Base-by-base conservation (phyloP, 2,329 filamentous ascomycete genomes). In the Fusarium secorum region DNA sequence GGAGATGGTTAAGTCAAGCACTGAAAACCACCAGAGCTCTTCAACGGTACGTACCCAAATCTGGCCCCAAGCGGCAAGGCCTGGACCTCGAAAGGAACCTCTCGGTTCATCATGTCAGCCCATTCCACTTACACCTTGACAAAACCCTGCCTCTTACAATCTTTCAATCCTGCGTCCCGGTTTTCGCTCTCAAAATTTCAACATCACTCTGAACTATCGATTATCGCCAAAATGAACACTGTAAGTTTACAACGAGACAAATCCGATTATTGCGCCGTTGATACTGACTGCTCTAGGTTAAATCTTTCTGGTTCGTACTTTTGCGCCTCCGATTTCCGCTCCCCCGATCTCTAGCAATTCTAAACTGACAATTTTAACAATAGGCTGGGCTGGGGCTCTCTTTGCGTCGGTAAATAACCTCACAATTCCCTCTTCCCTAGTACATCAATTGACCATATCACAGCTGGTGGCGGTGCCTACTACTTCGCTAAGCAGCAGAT, bases 401-500 rank as follows among this genome's bases (percentile, higher is more conserved):
- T 98, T 59, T 96, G 95, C 79, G 86, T 92, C 75, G 94, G 92
- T 94, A 88, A 65, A 89, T 24, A 26, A 26, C 7, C 17, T 14
- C 17, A 22, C n/a, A 32, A 42, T 22, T 24, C 20, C 39, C 41
- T 54, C 53, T 46, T 24, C 28, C 48, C 57, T 17, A 15, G 5
- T 35, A 35, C 63, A 60, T 66, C 35, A 74, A 66, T 66, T 75
- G 69, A 68, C 64, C 33, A 48, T 60, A 24, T 58, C 33, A 57
- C 78, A 94, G 94, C 95, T 74, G 96, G 95, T 78, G 96, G 90
- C 72, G 93, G 91, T 70, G 94, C 95, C 77, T 99, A 98, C 86
- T 94, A 93, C 85, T 97, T 98, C 80, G 96, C 96, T 71, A 99
- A 99, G 87, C 88, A 89, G 78, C 91, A 91, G 81, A 97, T 99